phyloP scores from a whole-genome alignment of 1,139 yeast genomes.

The Magnusiomyces sp. region DNA sequence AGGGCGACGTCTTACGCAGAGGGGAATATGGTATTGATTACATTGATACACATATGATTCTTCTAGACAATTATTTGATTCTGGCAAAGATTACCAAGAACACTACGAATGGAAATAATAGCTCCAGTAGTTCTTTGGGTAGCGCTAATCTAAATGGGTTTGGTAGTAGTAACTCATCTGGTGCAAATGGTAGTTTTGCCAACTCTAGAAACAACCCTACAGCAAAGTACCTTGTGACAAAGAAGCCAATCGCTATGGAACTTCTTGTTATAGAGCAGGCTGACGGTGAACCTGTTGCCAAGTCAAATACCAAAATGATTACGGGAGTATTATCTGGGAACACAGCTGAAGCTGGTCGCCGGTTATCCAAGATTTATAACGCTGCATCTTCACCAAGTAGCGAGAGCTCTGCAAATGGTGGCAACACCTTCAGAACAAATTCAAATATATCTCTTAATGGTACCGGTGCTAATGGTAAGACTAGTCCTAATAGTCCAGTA shows the following conservation, averaged over 20 bases:
- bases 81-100: slow-evolving; percentile 48
- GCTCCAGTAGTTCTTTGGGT: slow-evolving; percentile 25
- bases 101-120: slow-evolving; percentile 12
- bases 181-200: no score
- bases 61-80: slow-evolving; percentile 65
- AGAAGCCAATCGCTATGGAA: slow-evolving; percentile 36
- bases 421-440: not conserved
- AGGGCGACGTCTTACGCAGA: slow-evolving; percentile 55
- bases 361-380: slow-evolving; percentile 10
- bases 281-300: slow-evolving; percentile 30
- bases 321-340: slow-evolving; percentile 14
- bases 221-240: slow-evolving; percentile 14
- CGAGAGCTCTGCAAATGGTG: not conserved
- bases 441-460: not conserved
- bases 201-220: no score
- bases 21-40: slow-evolving; percentile 50
- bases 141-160: slow-evolving; percentile 21
- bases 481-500: not conserved
- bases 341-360: slow-evolving; percentile 8
- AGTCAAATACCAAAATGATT: slow-evolving; percentile 25
- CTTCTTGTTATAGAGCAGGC: slow-evolving; percentile 31
- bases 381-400: slow-evolving; percentile 6
- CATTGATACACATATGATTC: slow-evolving; percentile 44
- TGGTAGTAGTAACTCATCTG: no score
- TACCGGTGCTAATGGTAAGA: slow-evolving; percentile 7